These are phyloP conservation scores for Yarrowia sp. DNA, from an alignment of 805 yeast species.

Conservation along the genomic window DNA sequence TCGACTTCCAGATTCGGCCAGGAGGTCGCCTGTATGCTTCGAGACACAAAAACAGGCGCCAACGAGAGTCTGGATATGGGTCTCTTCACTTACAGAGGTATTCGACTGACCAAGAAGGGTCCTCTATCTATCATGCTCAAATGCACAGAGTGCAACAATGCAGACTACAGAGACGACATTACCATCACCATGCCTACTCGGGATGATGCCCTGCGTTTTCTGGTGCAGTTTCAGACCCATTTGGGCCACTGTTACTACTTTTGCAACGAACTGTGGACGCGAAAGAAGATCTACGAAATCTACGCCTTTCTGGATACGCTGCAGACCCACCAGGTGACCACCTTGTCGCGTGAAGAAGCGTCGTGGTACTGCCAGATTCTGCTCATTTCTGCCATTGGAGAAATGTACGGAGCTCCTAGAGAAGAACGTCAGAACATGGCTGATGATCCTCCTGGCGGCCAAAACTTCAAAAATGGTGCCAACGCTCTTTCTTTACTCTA, in stretches of 20 bases:
- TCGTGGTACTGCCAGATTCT: constrained; percentile 28
- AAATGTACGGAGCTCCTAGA: constrained; percentile 29
- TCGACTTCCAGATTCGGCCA: constrained; percentile 7
- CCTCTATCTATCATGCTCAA: not conserved
- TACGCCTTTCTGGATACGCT: constrained; percentile 15
- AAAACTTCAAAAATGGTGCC: constrained; percentile 28
- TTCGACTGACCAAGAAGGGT: not conserved
- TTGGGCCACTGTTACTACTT: constrained; percentile 31
- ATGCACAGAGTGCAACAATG: not conserved
- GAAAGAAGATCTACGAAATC: constrained; percentile 24
- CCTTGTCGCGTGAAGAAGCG: constrained; percentile 13
- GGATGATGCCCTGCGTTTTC: constrained; percentile 27
- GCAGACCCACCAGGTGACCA: not conserved
- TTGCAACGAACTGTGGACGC: constrained; percentile 28
- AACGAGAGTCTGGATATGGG: constrained; percentile 5
- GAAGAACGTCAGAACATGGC: constrained; percentile 2
- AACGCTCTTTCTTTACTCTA: constrained; percentile 24
- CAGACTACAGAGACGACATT: constrained; percentile 7
- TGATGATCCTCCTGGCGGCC: constrained; percentile 29
- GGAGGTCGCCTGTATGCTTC: constrained; percentile 15
- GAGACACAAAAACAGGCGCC: not conserved
- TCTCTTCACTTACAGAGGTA: not conserved
- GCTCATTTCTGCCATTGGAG: constrained; percentile 31
- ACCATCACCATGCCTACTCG: constrained; percentile 28
- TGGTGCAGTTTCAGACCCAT: constrained; percentile 27